Evolutionary conservation across 208 protist species (phyloP).

Genomic region (Acanthamoeba polyphaga): DNA sequence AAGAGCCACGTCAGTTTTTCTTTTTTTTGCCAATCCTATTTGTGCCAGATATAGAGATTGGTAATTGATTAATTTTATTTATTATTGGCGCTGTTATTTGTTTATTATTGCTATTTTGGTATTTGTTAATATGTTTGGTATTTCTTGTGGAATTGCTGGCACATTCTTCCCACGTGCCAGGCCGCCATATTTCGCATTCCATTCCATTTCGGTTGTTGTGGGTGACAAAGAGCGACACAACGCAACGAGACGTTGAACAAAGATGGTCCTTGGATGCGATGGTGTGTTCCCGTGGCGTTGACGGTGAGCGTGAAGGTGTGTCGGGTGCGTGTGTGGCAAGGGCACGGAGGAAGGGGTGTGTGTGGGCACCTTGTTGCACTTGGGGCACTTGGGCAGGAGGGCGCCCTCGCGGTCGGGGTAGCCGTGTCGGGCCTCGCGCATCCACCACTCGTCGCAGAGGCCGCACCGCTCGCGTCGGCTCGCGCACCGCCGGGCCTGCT

Average conservation of each 20-base stretch:
- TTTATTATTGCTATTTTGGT: neutral
- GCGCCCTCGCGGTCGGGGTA: neutral
- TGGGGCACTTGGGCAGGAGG: slow-evolving; percentile 52
- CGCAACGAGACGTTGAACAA: neutral
- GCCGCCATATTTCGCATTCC: too few relatives aligned
- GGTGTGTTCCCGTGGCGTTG: too few relatives aligned
- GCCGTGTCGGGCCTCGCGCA: neutral
- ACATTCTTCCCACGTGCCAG: too few relatives aligned
- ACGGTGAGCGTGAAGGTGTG: neutral
- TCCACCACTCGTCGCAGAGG: slow-evolving; percentile 21
- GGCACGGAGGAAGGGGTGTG: neutral
- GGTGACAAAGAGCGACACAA: too few relatives aligned
- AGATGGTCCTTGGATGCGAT: neutral
- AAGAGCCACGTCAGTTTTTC: too few relatives aligned
- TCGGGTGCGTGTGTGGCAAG: too few relatives aligned
- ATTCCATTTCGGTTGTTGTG: too few relatives aligned
- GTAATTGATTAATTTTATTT: too few relatives aligned
- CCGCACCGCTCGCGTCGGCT: neutral
- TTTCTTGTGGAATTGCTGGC: neutral
- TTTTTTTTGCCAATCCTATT: too few relatives aligned
- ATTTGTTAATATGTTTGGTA: too few relatives aligned
- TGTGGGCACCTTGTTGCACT: slow-evolving; percentile 31
- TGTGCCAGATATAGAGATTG: too few relatives aligned
- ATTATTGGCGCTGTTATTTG: too few relatives aligned
- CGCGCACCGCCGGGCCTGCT: neutral